These are phyloP conservation scores for sorghum (Sorghum bicolor) DNA, from an alignment of 176 grass and related monocot genomes.

Conservation along the genomic window Sorghum_bicolor_NCBIv3 NC_012870.2:3461501-3462000, in stretches of 20 bases:
- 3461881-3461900: background rate
- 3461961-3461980: slow-evolving; percentile 62
- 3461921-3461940: slow-evolving; percentile 99
- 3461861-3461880: too few species aligned
- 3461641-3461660: too few species aligned
- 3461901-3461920: slow-evolving; percentile 81
- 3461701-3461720: background rate
- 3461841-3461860: too few species aligned
- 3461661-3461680: too few species aligned
- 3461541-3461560: too few species aligned
- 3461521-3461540: too few species aligned
- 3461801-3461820: background rate
- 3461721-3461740: slow-evolving; percentile 35
- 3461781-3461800: slow-evolving; percentile 29
- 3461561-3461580: too few species aligned
- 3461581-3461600: too few species aligned
- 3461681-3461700: background rate
- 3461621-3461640: too few species aligned
- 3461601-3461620: too few species aligned
- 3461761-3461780: slow-evolving; percentile 19
- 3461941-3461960: slow-evolving; percentile 91
- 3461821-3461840: background rate
- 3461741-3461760: background rate
- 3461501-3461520: too few species aligned
- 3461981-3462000: slow-evolving; percentile 90